These are phyloP conservation scores for Saposhnikovia divaricata DNA, from an alignment of 129 eudicot species.

Conservation along the genomic window DNA sequence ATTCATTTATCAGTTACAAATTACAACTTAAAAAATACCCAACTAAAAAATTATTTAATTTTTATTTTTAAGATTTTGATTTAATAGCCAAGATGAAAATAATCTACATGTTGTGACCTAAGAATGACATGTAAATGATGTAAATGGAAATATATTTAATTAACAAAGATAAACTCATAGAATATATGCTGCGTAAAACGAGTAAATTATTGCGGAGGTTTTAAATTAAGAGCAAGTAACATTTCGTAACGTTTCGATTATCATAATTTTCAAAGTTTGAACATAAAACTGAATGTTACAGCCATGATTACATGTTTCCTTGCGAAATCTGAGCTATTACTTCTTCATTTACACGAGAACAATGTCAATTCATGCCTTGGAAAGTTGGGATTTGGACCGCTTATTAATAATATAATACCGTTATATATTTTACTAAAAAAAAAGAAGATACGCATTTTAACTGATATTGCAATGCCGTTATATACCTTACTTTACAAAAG, in stretches of 20 bases:
- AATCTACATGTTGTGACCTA: too few species aligned
- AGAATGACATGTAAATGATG: too few species aligned
- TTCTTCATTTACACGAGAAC: not conserved
- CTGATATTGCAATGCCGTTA: not conserved
- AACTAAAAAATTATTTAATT: too few species aligned
- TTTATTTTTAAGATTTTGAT: too few species aligned
- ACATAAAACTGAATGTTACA: too few species aligned
- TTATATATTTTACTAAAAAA: not conserved
- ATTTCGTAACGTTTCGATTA: not conserved
- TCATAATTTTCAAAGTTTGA: not conserved
- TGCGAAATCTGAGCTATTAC: too few species aligned
- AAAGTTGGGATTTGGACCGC: not conserved
- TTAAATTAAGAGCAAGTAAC: not conserved
- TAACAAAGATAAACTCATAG: too few species aligned
- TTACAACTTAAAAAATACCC: too few species aligned
- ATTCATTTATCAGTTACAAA: too few species aligned
- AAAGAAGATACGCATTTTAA: not conserved
- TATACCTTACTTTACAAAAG: not conserved
- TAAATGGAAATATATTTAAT: too few species aligned
- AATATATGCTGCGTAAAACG: not conserved
- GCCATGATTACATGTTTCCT: not conserved
- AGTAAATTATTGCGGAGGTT: not conserved
- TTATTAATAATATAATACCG: too few species aligned
- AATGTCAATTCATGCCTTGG: not conserved
- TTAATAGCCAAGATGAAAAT: too few species aligned